Conservation (phyloP, 2,329 filamentous ascomycete genomes). For the Pseudocercospora pini-densiflorae region DNA sequence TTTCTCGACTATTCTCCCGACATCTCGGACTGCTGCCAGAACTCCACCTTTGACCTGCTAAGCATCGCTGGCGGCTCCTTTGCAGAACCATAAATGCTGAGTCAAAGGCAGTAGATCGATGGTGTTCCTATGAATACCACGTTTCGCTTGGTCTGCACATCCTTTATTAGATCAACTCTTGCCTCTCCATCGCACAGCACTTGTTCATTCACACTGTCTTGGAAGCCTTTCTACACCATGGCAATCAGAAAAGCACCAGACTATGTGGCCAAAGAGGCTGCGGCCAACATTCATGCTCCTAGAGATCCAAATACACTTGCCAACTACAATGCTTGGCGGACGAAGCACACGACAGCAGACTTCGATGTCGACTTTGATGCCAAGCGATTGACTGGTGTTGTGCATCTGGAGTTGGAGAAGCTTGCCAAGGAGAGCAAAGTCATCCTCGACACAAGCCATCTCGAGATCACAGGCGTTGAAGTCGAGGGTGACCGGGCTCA, state of each 20-base stretch:
- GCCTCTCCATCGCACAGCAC: neutral
- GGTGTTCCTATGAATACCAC: slow-evolving; percentile 6
- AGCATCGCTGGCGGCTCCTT: neutral
- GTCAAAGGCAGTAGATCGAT: neutral
- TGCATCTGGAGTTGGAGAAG: slow-evolving; percentile 76
- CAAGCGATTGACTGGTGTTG: slow-evolving; percentile 76
- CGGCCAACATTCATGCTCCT: slow-evolving; percentile 38
- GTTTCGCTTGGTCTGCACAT: neutral
- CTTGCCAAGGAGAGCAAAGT: slow-evolving; percentile 76
- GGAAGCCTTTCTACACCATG: slow-evolving; percentile 25
- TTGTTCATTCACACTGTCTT: neutral
- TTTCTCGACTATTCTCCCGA: neutral
- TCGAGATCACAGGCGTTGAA: slow-evolving; percentile 73
- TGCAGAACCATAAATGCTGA: neutral
- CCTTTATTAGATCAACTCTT: neutral
- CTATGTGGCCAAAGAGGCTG: slow-evolving; percentile 33
- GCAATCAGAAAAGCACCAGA: slow-evolving; percentile 34
- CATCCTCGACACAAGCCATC: slow-evolving; percentile 80
- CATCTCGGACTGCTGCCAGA: neutral
- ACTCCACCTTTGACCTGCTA: neutral
- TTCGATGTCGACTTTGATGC: slow-evolving; percentile 83
- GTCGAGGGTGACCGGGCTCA: slow-evolving; percentile 67
- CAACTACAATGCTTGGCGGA: slow-evolving; percentile 89
- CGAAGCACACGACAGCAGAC: slow-evolving; percentile 79
- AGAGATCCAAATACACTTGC: slow-evolving; percentile 84